Percentiles rank a stretch among this genome's conserved stretches.
These are phyloP conservation scores for Yamadazyma nakazawae DNA, from an alignment of 805 yeast genomes.

Conservation along the genomic window DNA sequence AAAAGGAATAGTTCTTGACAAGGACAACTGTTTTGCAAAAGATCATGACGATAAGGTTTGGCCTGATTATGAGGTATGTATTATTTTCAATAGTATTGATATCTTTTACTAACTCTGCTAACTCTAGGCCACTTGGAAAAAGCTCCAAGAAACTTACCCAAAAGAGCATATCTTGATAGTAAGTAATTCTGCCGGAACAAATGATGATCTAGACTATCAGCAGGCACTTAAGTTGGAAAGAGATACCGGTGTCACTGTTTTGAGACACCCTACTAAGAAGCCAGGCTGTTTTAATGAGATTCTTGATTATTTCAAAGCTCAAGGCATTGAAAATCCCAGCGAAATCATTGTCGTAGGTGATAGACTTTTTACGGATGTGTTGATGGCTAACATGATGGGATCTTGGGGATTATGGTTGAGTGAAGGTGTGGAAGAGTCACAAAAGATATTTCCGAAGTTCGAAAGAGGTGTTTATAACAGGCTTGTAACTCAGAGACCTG, in stretches of 20 bases:
- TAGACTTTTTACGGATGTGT: constrained; percentile 82
- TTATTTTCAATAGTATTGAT: neutral
- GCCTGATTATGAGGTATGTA: constrained; percentile 48
- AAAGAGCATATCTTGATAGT: constrained; percentile 68
- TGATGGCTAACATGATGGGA: constrained; percentile 95
- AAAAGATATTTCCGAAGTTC: constrained; percentile 47
- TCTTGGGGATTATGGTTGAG: constrained; percentile 79
- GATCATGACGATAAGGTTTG: constrained; percentile 78
- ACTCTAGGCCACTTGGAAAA: constrained; percentile 44
- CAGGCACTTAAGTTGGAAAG: constrained; percentile 64
- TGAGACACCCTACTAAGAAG: constrained; percentile 71
- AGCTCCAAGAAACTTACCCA: constrained; percentile 56
- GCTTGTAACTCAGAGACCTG: constrained; percentile 18
- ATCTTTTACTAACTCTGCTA: constrained; percentile 21
- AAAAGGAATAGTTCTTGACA: constrained; percentile 82
- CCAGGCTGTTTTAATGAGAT: constrained; percentile 80
- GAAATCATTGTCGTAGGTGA: constrained; percentile 85
- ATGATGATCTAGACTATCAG: constrained; percentile 56
- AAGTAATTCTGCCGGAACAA: constrained; percentile 90
- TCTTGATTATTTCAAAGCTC: constrained; percentile 50
- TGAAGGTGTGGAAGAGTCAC: constrained; percentile 65
- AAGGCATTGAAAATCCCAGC: constrained; percentile 43
- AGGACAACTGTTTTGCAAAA: constrained; percentile 91
- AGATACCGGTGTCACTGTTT: constrained; percentile 64
- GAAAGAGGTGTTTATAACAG: constrained; percentile 43